Evolutionary conservation across 345 rosid genomes (phyloP), one percentile per base, ranked within the genome.

Genomic region (Pugionium cornutum): DNA sequence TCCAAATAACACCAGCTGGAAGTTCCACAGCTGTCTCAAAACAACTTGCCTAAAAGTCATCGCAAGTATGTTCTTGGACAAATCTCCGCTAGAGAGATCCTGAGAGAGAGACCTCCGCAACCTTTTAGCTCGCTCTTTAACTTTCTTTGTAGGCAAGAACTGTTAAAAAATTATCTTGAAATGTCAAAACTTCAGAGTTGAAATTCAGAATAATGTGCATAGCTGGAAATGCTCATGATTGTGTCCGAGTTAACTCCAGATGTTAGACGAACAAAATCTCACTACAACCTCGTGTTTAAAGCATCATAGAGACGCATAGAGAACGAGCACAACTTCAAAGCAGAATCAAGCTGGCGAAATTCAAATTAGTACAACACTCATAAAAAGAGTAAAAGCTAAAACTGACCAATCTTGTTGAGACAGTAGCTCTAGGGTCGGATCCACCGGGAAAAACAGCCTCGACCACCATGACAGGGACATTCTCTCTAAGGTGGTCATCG

Each of bases 1-100:
- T 30, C 69, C 64, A 53, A 83, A 87, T 53, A 89, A 68, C 45
- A 78, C 78, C 9, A 92, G 77, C 70, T 89, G 87, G 54, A 92
- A 88, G 78, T 76, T 86, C 89, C 88, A 83, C 27, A 92, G 81
- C 72, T 82, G 84, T 54, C 87, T 79, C 73, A 86, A 29, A 58
- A 89, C 91, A 36, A 92, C 96, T 80, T 89, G 97, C 47, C 91
- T 83, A 67, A 89, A 89, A 4, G 97, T 92, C 90, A 88, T 83
- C 2, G 96, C 91, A 53, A 92, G 91, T 74, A 92, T 83, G 76
- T 84, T 87, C 41, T 67, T 65, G 0, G 95, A 80, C 9, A 79
- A 44, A 29, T 77, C 70, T 49, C 79, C 81, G 0, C 46, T 49
- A 4, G 83, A 68, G 68, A 84, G 46, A 72, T 86, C 91, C 64